These are phyloP conservation scores for Talaromyces sp. DNA, from an alignment of 2,329 filamentous ascomycete genomes.

Conservation along the genomic window DNA sequence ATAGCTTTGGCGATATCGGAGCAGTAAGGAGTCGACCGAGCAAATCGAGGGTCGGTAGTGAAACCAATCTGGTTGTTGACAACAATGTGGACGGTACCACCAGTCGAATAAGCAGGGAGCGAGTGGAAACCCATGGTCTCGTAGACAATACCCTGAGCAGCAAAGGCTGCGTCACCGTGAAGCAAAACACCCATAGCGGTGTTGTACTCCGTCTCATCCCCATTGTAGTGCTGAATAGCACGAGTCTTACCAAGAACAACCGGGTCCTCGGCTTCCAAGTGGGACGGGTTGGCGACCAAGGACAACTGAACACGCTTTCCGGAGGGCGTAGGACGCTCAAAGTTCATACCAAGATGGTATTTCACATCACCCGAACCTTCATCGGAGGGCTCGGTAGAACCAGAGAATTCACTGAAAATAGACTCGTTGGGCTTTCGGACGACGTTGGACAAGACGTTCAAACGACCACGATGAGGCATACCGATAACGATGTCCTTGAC, in stretches of 20 bases:
- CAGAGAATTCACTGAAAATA: slow-evolving; percentile 97
- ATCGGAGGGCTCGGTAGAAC: slow-evolving; percentile 79
- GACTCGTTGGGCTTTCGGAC: slow-evolving; percentile 99
- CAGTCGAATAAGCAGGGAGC: slow-evolving; percentile 92
- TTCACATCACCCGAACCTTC: slow-evolving; percentile 99
- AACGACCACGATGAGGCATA: slow-evolving; percentile 97
- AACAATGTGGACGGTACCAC: slow-evolving; percentile 92
- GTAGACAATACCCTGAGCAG: slow-evolving; percentile 94
- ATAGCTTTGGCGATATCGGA: slow-evolving; percentile 99
- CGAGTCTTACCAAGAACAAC: slow-evolving; percentile 97
- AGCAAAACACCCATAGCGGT: slow-evolving; percentile 94
- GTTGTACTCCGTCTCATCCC: slow-evolving; percentile 82
- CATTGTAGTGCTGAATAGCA: slow-evolving; percentile 98
- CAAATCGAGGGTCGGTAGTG: slow-evolving; percentile 95
- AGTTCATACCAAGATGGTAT: slow-evolving; percentile 99
- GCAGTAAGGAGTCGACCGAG: slow-evolving; percentile 96
- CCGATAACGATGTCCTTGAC: slow-evolving; percentile 99
- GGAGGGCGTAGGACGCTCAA: slow-evolving; percentile 94
- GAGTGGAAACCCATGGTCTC: slow-evolving; percentile 98
- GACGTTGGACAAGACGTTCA: slow-evolving; percentile 97
- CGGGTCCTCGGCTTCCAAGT: slow-evolving; percentile 96
- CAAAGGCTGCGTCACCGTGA: slow-evolving; percentile 95
- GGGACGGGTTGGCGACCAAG: slow-evolving; percentile 95
- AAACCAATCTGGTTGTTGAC: slow-evolving; percentile 99
- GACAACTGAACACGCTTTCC: slow-evolving; percentile 99